Conservation (phyloP, 1,284 basidiomycete species). For the Marasmius sp. region DNA sequence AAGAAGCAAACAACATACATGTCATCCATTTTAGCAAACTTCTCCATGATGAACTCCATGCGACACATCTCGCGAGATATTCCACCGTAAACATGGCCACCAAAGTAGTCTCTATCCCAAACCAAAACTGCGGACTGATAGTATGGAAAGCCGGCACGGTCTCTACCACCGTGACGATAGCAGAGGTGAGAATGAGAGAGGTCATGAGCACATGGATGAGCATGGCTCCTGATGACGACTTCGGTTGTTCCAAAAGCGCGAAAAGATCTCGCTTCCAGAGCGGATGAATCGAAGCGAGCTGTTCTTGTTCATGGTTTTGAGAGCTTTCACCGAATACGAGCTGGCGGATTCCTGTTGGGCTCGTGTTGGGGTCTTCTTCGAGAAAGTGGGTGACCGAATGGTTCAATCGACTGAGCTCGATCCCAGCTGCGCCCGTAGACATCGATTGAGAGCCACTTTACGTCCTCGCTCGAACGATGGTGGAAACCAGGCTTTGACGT, state of each 20-base stretch:
- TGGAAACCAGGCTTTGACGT: neutral
- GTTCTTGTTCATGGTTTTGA: slow-evolving; percentile 33
- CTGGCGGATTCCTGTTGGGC: slow-evolving; percentile 34
- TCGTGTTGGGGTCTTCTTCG: slow-evolving; percentile 30
- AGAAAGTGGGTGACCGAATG: slow-evolving; percentile 31
- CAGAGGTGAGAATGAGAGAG: slow-evolving; percentile 65
- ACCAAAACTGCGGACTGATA: slow-evolving; percentile 71
- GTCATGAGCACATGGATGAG: slow-evolving; percentile 64
- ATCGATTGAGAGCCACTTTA: neutral
- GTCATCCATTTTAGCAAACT: slow-evolving; percentile 63
- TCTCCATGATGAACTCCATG: slow-evolving; percentile 65
- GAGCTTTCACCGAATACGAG: slow-evolving; percentile 29
- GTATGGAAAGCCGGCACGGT: slow-evolving; percentile 83
- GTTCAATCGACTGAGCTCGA: slow-evolving; percentile 4
- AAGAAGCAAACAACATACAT: slow-evolving; percentile 47
- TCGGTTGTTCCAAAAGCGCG: slow-evolving; percentile 67
- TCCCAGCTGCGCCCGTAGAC: neutral
- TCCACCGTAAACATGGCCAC: slow-evolving; percentile 85
- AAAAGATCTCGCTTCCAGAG: slow-evolving; percentile 59
- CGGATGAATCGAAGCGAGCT: slow-evolving; percentile 42
- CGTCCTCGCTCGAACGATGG: neutral
- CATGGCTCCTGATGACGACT: slow-evolving; percentile 66
- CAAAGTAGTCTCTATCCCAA: slow-evolving; percentile 76
- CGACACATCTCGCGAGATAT: slow-evolving; percentile 62
- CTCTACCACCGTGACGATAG: slow-evolving; percentile 80